Base-by-base conservation (phyloP, 768 basidiomycete genomes). In the Lepiota venenata region DNA sequence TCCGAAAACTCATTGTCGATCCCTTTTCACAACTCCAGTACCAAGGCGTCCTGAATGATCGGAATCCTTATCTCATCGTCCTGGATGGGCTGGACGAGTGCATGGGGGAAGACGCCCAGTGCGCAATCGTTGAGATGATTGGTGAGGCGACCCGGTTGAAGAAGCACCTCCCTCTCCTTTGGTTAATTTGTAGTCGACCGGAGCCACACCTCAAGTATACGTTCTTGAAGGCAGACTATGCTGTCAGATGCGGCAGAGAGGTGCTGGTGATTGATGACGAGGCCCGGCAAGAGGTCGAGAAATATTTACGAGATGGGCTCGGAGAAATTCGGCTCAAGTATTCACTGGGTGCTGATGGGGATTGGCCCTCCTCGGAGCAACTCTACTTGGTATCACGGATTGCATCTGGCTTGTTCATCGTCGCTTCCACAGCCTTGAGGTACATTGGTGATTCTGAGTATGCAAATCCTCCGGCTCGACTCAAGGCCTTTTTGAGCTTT, bases 81-180 rank as follows among this genome's bases (percentile, higher is more conserved):
- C n/a, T 58, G 5, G 57, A 58, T 40, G 57, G 52, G 2, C 39
- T 58, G 5, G 57, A 58, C 27, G 57, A 54, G 35, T 58, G 57
- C 40, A 15, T 39, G 1, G 48, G 52, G 1, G 25, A 18, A 3
- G 18, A 37, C 2, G 22, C 35, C 10, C 47, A 50, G 36, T n/a
- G 35, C 10, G 44, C 39, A 7, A 11, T 53, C 9, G 25, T 53
- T 10, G 27, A 35, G 2, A 10, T 52, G 1, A 35, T 47, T 18
- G 45, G 27, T 15, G 45, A 29, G 35, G 18, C 16, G 1, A 18
- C 27, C 5, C 15, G 12, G 2, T 10, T 22, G 27, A 38, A 11
- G 5, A 6, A 4, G 21, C 22, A 32, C 4, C 43, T 45, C 18
- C 51, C 51, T n/a, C 25, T 52, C 2, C 32, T 44, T 2, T 44